Percentiles rank a stretch among this genome's conserved stretches.
These are phyloP conservation scores for Avicennia marina DNA, from an alignment of 257 asterid genomes.

Conservation along the genomic window DNA sequence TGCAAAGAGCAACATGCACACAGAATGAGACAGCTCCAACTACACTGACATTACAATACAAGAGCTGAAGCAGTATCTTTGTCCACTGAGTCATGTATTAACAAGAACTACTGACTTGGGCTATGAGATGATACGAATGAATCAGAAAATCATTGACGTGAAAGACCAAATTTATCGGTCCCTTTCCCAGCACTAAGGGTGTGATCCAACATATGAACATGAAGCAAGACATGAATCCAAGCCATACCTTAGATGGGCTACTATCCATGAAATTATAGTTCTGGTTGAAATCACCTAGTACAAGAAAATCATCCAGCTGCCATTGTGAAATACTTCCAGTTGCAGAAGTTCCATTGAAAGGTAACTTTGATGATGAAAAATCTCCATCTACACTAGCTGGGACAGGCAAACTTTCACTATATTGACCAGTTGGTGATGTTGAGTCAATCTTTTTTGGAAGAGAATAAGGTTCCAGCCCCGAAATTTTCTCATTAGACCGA, in stretches of 20 bases:
- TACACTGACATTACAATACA: too few relatives aligned
- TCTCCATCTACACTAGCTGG: slow-evolving; percentile 29
- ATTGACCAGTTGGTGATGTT: slow-evolving; percentile 31
- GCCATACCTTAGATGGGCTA: slow-evolving; percentile 68
- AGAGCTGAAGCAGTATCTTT: too few relatives aligned
- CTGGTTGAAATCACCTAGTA: slow-evolving; percentile 48
- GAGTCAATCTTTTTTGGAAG: slow-evolving; percentile 24
- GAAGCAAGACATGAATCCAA: slow-evolving; percentile 9
- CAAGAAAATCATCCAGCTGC: slow-evolving; percentile 81
- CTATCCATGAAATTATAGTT: slow-evolving; percentile 44
- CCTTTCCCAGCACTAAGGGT: too few relatives aligned
- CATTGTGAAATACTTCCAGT: slow-evolving; percentile 58
- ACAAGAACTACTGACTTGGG: too few relatives aligned
- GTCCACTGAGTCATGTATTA: too few relatives aligned
- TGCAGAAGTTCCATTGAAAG: slow-evolving; percentile 54
- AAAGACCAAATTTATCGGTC: too few relatives aligned
- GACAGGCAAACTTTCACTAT: slow-evolving; percentile 26
- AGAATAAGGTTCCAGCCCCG: slow-evolving; percentile 31
- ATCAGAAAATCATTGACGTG: too few relatives aligned
- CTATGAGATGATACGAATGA: too few relatives aligned
- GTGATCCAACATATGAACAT: background rate
- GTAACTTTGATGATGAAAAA: slow-evolving; percentile 29
- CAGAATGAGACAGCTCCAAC: too few relatives aligned
- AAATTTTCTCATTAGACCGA: slow-evolving; percentile 29
- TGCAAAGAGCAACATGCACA: too few relatives aligned